These are phyloP conservation scores for Lobulomyces angularis DNA, from an alignment of 192 early-diverging fungal genomes.

Conservation along the genomic window DNA sequence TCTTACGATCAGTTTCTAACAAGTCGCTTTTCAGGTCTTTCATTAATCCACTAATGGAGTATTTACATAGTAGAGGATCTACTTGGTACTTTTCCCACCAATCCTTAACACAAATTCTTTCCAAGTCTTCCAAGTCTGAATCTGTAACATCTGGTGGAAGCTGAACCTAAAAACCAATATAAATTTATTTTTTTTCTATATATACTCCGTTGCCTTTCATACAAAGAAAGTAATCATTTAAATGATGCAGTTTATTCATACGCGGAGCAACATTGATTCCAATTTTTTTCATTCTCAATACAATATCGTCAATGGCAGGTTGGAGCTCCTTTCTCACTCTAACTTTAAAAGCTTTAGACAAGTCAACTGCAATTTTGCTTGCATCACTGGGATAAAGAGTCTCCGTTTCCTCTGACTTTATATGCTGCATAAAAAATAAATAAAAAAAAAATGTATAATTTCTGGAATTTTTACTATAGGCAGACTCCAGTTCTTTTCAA, in stretches of 20 bases:
- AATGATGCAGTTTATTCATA: constrained; percentile 12
- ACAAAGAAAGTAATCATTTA: constrained; percentile 22
- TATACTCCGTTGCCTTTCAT: constrained; percentile 17
- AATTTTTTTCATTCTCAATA: too few relatives aligned
- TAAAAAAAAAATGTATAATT: too few relatives aligned
- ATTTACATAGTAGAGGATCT: background rate
- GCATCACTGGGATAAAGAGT: too few relatives aligned
- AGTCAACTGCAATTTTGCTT: too few relatives aligned
- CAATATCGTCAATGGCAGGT: too few relatives aligned
- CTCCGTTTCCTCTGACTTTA: too few relatives aligned
- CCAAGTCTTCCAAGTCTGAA: constrained; percentile 15
- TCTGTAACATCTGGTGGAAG: constrained; percentile 23
- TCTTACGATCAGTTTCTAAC: constrained; percentile 2
- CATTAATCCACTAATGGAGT: constrained; percentile 10
- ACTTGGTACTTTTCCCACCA: constrained; percentile 3
- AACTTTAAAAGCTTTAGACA: too few relatives aligned
- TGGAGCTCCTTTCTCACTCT: too few relatives aligned
- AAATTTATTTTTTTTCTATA: too few relatives aligned
- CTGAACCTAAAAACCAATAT: too few relatives aligned
- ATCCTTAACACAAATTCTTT: constrained; percentile 12
- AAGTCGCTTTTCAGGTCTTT: constrained; percentile 8
- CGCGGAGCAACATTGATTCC: constrained; percentile 8
- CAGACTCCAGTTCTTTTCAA: constrained; percentile 1
- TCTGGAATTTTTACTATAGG: too few relatives aligned
- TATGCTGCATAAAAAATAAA: too few relatives aligned